Evolutionary conservation across 2,329 filamentous ascomycete genomes (phyloP).

Genomic region (Tolypocladium sp.): DNA sequence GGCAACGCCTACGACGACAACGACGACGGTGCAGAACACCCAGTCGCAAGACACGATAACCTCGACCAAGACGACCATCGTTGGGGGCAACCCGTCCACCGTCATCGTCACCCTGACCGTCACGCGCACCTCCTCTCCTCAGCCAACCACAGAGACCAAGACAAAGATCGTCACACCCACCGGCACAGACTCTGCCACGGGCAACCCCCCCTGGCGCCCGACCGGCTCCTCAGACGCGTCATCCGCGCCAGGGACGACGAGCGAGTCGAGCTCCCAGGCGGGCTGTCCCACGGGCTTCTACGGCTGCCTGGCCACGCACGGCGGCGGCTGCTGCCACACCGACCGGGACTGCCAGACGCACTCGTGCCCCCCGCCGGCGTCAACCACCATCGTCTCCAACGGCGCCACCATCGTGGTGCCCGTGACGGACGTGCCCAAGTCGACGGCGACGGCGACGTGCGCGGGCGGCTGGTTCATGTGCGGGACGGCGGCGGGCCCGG

Average conservation of each 20-base stretch:
- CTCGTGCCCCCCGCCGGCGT: constrained; percentile 56
- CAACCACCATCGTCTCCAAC: constrained; percentile 56
- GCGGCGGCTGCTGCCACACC: constrained; percentile 78
- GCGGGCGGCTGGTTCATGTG: constrained; percentile 74
- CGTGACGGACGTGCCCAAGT: constrained; percentile 34
- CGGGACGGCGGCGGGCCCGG: constrained; percentile 42
- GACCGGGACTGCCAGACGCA: constrained; percentile 77
- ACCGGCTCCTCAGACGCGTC: constrained; percentile 17
- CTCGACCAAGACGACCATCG: constrained; percentile 27
- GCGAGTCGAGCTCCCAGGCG: constrained; percentile 24
- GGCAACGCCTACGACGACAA: constrained; percentile 12
- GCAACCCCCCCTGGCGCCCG: constrained; percentile 38
- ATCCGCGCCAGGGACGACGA: constrained; percentile 25
- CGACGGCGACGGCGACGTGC: constrained; percentile 43
- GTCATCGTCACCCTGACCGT: constrained; percentile 30
- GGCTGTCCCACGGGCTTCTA: constrained; percentile 86
- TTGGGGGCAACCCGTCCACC: constrained; percentile 26
- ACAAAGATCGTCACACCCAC: constrained; percentile 24
- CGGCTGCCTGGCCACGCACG: constrained; percentile 75
- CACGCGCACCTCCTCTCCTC: constrained; percentile 24
- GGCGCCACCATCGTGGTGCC: constrained; percentile 66
- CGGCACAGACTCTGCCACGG: constrained; percentile 25
- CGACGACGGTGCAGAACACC: constrained; percentile 10
- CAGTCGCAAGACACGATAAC: constrained; percentile 21
- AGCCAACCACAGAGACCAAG: constrained; percentile 26